Evolutionary conservation across 805 yeast species (phyloP).

Genomic region (baker's yeast (Saccharomyces cerevisiae)): DNA sequence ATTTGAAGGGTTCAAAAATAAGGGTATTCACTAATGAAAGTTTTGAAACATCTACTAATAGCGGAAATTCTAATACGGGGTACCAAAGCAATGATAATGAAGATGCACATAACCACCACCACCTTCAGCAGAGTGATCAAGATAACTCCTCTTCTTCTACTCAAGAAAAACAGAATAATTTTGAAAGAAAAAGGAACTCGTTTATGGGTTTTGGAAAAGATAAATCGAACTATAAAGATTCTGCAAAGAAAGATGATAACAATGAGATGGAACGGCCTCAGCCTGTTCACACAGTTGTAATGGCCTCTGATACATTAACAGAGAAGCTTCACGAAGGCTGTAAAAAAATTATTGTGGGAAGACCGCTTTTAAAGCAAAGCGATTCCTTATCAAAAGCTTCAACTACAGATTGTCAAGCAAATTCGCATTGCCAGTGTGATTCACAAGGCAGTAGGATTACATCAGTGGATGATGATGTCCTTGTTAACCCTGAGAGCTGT

Average conservation of each 20-base stretch:
- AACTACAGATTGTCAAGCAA: background rate
- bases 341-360: slow-evolving; percentile 25
- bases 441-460: background rate
- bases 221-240: background rate
- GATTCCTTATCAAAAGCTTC: background rate
- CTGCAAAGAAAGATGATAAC: background rate
- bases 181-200: slow-evolving; percentile 4
- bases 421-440: background rate
- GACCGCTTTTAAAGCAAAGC: slow-evolving; percentile 7
- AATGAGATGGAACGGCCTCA: slow-evolving; percentile 4
- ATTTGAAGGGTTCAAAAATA: slow-evolving; percentile 35
- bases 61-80: background rate
- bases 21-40: slow-evolving; percentile 26
- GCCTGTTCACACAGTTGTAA: slow-evolving; percentile 20
- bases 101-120: background rate
- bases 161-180: slow-evolving; percentile 2
- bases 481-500: background rate
- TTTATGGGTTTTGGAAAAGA: slow-evolving; percentile 6
- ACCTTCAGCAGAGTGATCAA: slow-evolving; percentile 1
- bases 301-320: slow-evolving; percentile 20
- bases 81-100: background rate
- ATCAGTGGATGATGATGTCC: background rate
- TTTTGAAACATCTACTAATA: slow-evolving; percentile 9
- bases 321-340: slow-evolving; percentile 26
- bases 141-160: background rate